Conservation (phyloP, 495 filamentous ascomycete genomes). For the Platismatia glauca region DNA sequence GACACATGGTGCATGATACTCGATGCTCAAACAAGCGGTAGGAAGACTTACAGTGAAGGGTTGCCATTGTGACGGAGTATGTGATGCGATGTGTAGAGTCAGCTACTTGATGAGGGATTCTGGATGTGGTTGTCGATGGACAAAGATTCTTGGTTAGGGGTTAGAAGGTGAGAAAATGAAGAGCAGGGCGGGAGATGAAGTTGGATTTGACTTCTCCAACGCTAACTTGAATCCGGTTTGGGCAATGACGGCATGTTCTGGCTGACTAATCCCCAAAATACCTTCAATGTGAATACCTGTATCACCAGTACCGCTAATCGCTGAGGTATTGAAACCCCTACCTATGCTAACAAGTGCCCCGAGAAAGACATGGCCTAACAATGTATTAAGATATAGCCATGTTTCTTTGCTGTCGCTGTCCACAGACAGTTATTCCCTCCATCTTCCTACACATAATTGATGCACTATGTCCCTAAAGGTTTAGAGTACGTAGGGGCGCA, state of each 20-base stretch:
- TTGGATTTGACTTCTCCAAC: conserved; percentile 15
- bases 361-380: no score
- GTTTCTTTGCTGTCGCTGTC: no score
- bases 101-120: background rate
- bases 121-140: background rate
- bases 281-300: background rate
- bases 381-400: no score
- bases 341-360: no score
- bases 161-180: background rate
- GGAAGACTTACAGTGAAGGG: conserved; percentile 51
- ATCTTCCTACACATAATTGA: background rate
- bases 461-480: background rate
- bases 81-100: background rate
- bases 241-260: conserved; percentile 6
- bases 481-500: background rate
- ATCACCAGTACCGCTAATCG: no score
- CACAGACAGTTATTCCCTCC: background rate
- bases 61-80: conserved; percentile 40
- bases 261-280: conserved; percentile 8
- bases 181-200: conserved; percentile 12
- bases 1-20: background rate
- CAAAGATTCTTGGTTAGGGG: background rate
- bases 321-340: no score
- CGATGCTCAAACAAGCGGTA: background rate
- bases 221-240: conserved; percentile 14